phyloP scores from a whole-genome alignment of 805 yeast genomes.

The Candida koratica region DNA sequence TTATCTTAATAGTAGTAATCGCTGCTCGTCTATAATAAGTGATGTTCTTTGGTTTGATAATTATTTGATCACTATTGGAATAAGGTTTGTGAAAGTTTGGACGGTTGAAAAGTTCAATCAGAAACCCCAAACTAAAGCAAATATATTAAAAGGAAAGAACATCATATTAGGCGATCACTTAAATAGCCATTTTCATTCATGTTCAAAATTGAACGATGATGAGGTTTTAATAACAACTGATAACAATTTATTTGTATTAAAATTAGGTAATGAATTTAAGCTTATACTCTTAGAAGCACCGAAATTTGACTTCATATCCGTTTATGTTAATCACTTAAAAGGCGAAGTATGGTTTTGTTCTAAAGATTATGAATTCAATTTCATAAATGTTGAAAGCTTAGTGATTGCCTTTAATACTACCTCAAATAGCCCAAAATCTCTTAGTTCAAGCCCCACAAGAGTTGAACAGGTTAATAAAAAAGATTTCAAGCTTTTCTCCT shows the following conservation, averaged over 20 bases:
- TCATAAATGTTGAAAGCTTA: constrained; percentile 14
- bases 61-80: constrained; percentile 53
- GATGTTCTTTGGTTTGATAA: constrained; percentile 54
- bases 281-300: constrained; percentile 17
- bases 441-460: constrained; percentile 14
- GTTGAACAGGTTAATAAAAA: constrained; percentile 20
- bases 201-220: constrained; percentile 29
- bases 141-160: constrained; percentile 53
- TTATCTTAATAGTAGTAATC: constrained; percentile 48
- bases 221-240: constrained; percentile 36
- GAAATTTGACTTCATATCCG: constrained; percentile 16
- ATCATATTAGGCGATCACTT: constrained; percentile 50
- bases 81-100: constrained; percentile 64
- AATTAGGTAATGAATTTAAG: constrained; percentile 17
- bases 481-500: constrained; percentile 27
- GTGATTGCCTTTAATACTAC: constrained; percentile 6
- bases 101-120: constrained; percentile 29
- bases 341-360: constrained; percentile 27
- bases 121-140: constrained; percentile 9
- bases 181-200: constrained; percentile 47
- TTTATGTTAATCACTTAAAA: constrained; percentile 18
- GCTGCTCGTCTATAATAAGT: constrained; percentile 57
- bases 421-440: neutral
- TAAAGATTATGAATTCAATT: constrained; percentile 11
- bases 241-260: constrained; percentile 29